phyloP scores from a whole-genome alignment of 2,329 filamentous ascomycete species.

The Diplocarpon mali region DNA sequence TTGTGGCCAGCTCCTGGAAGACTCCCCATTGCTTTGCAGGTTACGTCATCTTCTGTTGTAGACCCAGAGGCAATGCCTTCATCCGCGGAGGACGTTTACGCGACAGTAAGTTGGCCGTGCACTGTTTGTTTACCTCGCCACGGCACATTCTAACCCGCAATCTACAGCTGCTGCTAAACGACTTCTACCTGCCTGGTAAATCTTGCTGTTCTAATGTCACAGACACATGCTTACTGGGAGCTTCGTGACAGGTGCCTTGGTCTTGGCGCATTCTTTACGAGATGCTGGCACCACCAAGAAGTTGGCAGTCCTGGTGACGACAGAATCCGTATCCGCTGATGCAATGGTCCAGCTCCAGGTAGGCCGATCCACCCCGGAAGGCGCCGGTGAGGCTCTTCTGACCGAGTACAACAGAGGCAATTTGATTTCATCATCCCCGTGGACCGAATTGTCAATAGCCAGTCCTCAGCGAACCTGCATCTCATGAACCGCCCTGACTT shows the following conservation, averaged over 20 bases:
- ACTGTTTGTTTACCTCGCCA: conserved; percentile 2
- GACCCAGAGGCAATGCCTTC: conserved; percentile 29
- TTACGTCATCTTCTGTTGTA: not conserved
- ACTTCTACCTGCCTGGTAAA: conserved; percentile 84
- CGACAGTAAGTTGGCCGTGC: conserved; percentile 37
- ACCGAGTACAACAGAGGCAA: conserved; percentile 45
- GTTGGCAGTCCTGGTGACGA: conserved; percentile 72
- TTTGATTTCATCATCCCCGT: conserved; percentile 88
- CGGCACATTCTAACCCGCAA: conserved; percentile 11
- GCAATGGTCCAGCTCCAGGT: conserved; percentile 74
- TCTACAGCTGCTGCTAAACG: conserved; percentile 75
- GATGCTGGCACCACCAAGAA: conserved; percentile 82
- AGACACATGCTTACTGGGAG: conserved; percentile 12
- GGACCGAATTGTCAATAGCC: conserved; percentile 59
- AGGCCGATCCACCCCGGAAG: conserved; percentile 8
- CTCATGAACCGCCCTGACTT: conserved; percentile 89
- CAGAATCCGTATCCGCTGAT: conserved; percentile 63
- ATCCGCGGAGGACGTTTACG: conserved; percentile 48
- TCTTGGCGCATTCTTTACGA: conserved; percentile 86
- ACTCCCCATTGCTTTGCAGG: not conserved
- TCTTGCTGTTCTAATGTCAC: conserved; percentile 4
- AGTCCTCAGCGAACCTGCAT: conserved; percentile 68
- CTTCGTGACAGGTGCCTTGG: conserved; percentile 61
- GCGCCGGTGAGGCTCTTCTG: conserved; percentile 4
- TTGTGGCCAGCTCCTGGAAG: too few relatives aligned